These are phyloP conservation scores for Tylopilus sp. DNA, from an alignment of 768 basidiomycete species.

Conservation along the genomic window DNA sequence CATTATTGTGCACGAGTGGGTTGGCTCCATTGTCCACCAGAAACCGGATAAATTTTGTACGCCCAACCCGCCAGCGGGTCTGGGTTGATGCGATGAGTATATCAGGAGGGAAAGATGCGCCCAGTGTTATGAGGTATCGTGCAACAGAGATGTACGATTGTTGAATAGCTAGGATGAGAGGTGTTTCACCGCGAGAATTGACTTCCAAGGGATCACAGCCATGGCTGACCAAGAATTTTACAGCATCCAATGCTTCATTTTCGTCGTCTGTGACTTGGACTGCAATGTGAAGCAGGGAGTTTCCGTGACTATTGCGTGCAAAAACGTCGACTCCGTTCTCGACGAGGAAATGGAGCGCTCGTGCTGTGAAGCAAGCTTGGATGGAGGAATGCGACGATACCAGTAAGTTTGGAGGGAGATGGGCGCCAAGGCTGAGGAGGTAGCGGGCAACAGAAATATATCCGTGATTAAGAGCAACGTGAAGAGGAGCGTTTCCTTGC, in stretches of 20 bases:
- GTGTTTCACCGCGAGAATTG: background rate
- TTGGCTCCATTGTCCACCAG: no score
- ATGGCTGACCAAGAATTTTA: background rate
- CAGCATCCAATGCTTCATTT: background rate
- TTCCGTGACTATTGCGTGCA: no score
- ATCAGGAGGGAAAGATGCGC: background rate
- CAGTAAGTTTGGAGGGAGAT: background rate
- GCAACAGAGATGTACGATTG: background rate
- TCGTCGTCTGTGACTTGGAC: no score
- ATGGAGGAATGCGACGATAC: background rate
- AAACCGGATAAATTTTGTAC: no score
- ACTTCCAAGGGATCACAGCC: background rate
- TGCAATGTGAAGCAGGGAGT: no score
- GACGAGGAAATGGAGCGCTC: no score
- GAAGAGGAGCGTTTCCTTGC: background rate
- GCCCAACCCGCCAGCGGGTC: no score
- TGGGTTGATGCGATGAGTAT: background rate
- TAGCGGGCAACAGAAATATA: background rate
- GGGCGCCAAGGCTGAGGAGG: background rate
- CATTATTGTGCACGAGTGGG: no score
- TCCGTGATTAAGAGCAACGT: background rate
- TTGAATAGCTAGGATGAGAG: background rate
- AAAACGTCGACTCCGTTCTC: no score
- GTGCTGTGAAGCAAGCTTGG: no score
- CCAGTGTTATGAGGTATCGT: background rate